Base-by-base conservation (phyloP, 129 eudicot genomes). In the Lactuca sativa region DNA sequence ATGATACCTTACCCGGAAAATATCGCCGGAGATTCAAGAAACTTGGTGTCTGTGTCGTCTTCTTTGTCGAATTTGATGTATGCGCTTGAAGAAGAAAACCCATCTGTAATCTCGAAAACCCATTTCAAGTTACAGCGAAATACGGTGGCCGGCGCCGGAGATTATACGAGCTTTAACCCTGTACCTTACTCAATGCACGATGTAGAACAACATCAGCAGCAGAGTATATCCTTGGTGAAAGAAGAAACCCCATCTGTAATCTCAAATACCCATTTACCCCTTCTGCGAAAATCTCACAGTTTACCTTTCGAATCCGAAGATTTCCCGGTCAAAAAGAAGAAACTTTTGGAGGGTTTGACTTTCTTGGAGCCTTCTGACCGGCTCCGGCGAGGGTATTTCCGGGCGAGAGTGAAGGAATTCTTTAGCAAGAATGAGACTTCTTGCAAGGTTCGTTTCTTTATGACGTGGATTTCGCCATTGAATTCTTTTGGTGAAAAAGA, bases 381-480 rank as follows among this genome's bases (percentile, higher is more conserved):
- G 63, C 67, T 55, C 62, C 58, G 32, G 75, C 75, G 52, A 69
- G 75, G 81, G 11, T 75, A 41, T 16, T 77, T 77, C 54, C 57
- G 76, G 71, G 14, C 59, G 15, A 77, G 56, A 49, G 33, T 47
- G 36, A 37, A 80, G 63, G 67, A 62, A 7, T 36, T 93, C 81
- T 78, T 81, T 75, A 37, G 75, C 32, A 49, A 81, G 73, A 74
- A 82, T 74, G 78, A 85, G 77, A 74, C 78, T 72, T 62, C 85
- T 14, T 93, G 98, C 49, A 67, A 87, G 75, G 71, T 83, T 70
- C 88, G 92, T 25, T 85, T 93, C 70, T 93, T 89, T 78, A 89
- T 93, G 98, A 93, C 98, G 12, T 93, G 98, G 98, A 93, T 93
- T 63, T 89, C 98, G 52, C 80, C 97, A 9, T 30, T 78, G 11